Percentiles rank a stretch among this genome's conserved stretches.
Conservation (phyloP, 495 filamentous ascomycete species). For the Penicillium antarcticum region DNA sequence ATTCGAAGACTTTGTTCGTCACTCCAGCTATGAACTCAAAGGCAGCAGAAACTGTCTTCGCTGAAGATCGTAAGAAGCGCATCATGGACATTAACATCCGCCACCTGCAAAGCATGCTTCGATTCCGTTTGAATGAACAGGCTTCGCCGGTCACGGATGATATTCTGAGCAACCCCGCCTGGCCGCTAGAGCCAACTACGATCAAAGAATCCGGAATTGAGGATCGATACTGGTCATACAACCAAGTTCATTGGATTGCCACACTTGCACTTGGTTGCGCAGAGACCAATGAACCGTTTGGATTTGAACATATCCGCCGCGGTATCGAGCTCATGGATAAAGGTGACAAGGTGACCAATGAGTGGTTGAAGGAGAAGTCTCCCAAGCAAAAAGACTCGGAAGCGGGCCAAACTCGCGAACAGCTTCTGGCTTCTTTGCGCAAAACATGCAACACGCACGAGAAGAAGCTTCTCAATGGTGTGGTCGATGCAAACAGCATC, state of each 20-base stretch:
- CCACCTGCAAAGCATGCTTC: conserved; percentile 66
- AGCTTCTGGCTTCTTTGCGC: conserved; percentile 36
- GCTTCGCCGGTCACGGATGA: conserved; percentile 32
- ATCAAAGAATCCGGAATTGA: conserved; percentile 44
- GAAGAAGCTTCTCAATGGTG: conserved; percentile 75
- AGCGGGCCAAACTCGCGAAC: conserved; percentile 31
- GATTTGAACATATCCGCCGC: conserved; percentile 37
- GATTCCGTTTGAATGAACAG: conserved; percentile 37
- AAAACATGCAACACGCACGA: conserved; percentile 69
- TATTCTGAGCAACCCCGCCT: conserved; percentile 30
- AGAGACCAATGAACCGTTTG: conserved; percentile 32
- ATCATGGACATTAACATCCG: conserved; percentile 64
- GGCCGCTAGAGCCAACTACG: conserved; percentile 31
- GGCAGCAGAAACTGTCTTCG: conserved; percentile 34
- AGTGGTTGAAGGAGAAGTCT: conserved; percentile 36
- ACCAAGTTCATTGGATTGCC: conserved; percentile 59
- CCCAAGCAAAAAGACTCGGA: conserved; percentile 25
- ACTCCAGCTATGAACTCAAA: conserved; percentile 36
- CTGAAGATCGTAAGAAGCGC: conserved; percentile 44
- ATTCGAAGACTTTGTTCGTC: conserved; percentile 52
- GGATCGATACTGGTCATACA: conserved; percentile 56
- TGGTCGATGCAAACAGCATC: conserved; percentile 77
- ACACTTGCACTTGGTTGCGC: conserved; percentile 58
- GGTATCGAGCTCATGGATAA: conserved; percentile 38
- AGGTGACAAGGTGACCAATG: conserved; percentile 31